Percentiles rank a stretch among this genome's conserved stretches.
These are phyloP conservation scores for Hansenula anomala DNA, from an alignment of 1,139 yeast species.

Conservation along the genomic window DNA sequence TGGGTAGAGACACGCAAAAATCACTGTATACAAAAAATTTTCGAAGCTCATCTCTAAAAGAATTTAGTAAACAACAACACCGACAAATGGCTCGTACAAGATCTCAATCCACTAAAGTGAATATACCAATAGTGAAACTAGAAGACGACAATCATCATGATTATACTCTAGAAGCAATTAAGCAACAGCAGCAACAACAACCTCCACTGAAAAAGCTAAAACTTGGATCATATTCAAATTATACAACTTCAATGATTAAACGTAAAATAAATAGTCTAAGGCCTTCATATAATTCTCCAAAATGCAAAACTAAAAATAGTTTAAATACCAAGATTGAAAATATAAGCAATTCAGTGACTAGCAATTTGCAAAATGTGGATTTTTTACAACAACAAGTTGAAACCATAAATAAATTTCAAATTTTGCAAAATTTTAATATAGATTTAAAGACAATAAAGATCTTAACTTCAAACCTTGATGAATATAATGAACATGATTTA, in stretches of 20 bases:
- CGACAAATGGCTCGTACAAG: not conserved
- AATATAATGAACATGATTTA: not conserved
- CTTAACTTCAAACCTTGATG: conserved; percentile 2
- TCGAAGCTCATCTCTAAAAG: not conserved
- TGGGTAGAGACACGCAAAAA: no score
- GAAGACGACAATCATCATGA: not conserved
- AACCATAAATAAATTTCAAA: conserved; percentile 9
- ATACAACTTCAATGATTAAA: no score
- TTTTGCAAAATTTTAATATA: conserved; percentile 11
- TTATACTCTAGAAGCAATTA: not conserved
- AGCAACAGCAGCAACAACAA: not conserved
- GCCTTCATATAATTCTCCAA: not conserved
- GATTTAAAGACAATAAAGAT: conserved; percentile 10
- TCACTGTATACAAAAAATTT: no score
- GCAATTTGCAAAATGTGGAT: not conserved
- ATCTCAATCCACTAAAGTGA: not conserved
- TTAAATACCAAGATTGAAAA: not conserved
- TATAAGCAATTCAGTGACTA: not conserved
- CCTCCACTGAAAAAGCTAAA: not conserved
- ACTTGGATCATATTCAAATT: not conserved
- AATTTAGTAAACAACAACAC: no score
- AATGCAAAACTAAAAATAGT: not conserved
- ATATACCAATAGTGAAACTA: not conserved
- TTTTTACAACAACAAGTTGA: conserved; percentile 4
- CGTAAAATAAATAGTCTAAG: no score